Evolutionary conservation across 169 alveolate genomes (phyloP), one percentile per base, ranked within the genome.

Genomic region (Plasmodium berghei): DNA sequence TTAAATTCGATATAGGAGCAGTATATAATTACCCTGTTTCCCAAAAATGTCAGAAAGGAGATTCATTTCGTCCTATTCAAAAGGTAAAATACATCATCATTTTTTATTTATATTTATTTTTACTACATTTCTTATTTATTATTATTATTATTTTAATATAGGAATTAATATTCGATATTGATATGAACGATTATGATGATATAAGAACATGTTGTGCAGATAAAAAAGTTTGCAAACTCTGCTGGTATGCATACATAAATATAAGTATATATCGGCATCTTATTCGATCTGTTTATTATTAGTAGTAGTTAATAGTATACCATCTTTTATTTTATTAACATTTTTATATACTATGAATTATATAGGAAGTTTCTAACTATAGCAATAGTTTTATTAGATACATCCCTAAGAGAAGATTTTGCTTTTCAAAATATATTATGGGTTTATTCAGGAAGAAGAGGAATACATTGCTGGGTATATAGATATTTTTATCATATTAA

Each of bases 381-480:
- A 24, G 97, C 97, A 5, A 96, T 94, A 56, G 95, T 89, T 63
- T 46, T 94, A 58, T 73, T 94, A 6, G 91, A 96, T 80, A 74
- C 91, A 1, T 94, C 98, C 5, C 93, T 98, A 63, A 91, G 94
- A 20, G 97, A 96, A 91, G 99, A 98, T 89, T 99, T 98, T 91
- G 99, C 99, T 5, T 98, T 97, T 93, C 89, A 95, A 66, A 93
- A 96, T 72, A 89, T 97, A 48, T 93, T 98, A 64, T 98, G 99
- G 98, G 99, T 98, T 16, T 99, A 95, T 94, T 97, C 99, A 16
- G 99, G 99, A 26, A 96, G 99, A 73, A 96, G 99, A 93, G 99
- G 99, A 52, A 97, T 98, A 22, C 99, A 99, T 94, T 97, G 99
- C 90, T 99, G 99, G 99, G 97, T 98, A 22, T 96, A 99, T 77